Percentiles rank a stretch among this genome's conserved stretches.
These are phyloP conservation scores for Ogataea degrootiae DNA, from an alignment of 805 yeast species.

Conservation along the genomic window DNA sequence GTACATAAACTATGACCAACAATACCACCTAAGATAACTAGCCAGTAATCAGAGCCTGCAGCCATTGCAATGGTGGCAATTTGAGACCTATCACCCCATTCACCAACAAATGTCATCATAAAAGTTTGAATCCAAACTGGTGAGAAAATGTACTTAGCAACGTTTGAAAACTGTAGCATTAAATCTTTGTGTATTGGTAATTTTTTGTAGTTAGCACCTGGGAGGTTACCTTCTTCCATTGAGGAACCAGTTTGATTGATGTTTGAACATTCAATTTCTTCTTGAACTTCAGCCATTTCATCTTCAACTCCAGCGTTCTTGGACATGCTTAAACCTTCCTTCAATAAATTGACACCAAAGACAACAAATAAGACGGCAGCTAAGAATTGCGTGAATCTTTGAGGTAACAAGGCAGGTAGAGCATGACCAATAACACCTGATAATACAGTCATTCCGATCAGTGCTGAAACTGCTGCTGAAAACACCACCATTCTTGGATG, in stretches of 20 bases:
- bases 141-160: conserved; percentile 63
- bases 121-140: conserved; percentile 95
- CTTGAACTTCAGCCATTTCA: conserved; percentile 95
- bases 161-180: conserved; percentile 40
- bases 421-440: conserved; percentile 92
- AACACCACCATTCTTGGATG: conserved; percentile 82
- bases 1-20: conserved; percentile 89
- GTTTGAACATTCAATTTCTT: conserved; percentile 70
- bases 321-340: conserved; percentile 81
- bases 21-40: conserved; percentile 82
- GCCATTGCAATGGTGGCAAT: conserved; percentile 98
- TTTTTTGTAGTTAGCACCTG: conserved; percentile 6
- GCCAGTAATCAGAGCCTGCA: conserved; percentile 90
- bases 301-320: conserved; percentile 85
- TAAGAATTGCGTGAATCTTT: conserved; percentile 68
- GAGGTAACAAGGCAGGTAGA: conserved; percentile 77
- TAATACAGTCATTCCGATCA: conserved; percentile 85
- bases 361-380: conserved; percentile 81
- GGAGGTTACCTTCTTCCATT: conserved; percentile 51
- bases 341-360: conserved; percentile 70
- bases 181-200: conserved; percentile 4
- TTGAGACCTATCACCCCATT: conserved; percentile 99
- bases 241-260: conserved; percentile 46
- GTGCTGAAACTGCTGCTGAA: conserved; percentile 77
- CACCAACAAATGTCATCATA: conserved; percentile 93